Percentiles rank a stretch among this genome's conserved stretches.
Conservation (phyloP, 2,329 filamentous ascomycete species). For the Aspergillus vadensis region DNA sequence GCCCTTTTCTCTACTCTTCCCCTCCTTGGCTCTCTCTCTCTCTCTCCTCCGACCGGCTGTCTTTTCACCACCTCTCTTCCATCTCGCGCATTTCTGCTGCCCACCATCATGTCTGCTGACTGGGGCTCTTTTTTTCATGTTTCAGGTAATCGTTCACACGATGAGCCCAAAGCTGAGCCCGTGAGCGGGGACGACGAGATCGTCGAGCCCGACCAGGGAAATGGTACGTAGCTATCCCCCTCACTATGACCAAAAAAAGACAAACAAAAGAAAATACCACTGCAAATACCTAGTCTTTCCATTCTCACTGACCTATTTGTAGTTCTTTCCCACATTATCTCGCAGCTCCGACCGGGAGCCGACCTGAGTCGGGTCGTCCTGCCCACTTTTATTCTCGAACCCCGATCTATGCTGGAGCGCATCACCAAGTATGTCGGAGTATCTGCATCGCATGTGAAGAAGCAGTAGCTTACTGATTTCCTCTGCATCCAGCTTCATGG, state of each 20-base stretch:
- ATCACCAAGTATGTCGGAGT: slow-evolving; percentile 80
- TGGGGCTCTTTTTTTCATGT: slow-evolving; percentile 26
- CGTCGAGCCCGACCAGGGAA: slow-evolving; percentile 90
- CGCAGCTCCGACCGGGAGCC: slow-evolving; percentile 90
- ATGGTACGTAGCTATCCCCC: slow-evolving; percentile 63
- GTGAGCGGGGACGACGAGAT: slow-evolving; percentile 70
- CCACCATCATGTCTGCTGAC: slow-evolving; percentile 30
- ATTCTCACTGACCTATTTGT: slow-evolving; percentile 15
- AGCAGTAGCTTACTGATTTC: slow-evolving; percentile 24
- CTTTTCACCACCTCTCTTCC: not conserved
- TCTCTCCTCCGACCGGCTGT: slow-evolving; percentile 7
- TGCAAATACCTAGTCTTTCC: not conserved
- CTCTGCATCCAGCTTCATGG: slow-evolving; percentile 81
- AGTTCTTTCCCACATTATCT: slow-evolving; percentile 98
- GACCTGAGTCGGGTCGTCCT: slow-evolving; percentile 92
- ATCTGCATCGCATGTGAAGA: not conserved
- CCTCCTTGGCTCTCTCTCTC: slow-evolving; percentile 1
- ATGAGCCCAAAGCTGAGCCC: slow-evolving; percentile 49
- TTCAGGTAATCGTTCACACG: slow-evolving; percentile 55
- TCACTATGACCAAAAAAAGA: not conserved
- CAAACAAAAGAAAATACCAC: not conserved
- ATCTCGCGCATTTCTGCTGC: not conserved
- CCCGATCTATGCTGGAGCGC: slow-evolving; percentile 94
- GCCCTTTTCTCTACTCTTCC: slow-evolving; percentile 10
- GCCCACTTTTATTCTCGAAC: slow-evolving; percentile 96